phyloP scores from a whole-genome alignment of 2,329 filamentous ascomycete genomes.

The Trichoderma semiorbis region DNA sequence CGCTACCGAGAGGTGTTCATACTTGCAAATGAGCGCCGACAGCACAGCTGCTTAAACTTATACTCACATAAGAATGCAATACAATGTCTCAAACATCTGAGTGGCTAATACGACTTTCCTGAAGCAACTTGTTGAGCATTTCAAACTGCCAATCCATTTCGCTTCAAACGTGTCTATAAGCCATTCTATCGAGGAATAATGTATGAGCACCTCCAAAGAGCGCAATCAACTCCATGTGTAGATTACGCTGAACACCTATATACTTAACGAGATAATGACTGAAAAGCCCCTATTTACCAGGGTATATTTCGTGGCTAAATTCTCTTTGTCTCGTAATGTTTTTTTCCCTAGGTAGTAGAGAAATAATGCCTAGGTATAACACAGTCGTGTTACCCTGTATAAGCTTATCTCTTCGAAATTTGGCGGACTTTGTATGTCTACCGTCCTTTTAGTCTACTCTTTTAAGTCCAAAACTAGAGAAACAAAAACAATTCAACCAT shows the following conservation, averaged over 20 bases:
- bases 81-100: too few species aligned
- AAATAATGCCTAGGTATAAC: not conserved
- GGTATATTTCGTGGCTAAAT: not conserved
- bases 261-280: too few species aligned
- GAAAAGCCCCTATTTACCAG: not conserved
- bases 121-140: not conserved
- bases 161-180: too few species aligned
- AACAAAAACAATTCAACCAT: not conserved
- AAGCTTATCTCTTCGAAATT: not conserved
- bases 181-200: too few species aligned
- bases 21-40: too few species aligned
- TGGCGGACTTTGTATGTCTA: not conserved
- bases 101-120: not conserved
- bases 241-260: too few species aligned
- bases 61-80: too few species aligned
- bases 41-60: too few species aligned
- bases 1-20: too few species aligned
- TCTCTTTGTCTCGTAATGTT: not conserved
- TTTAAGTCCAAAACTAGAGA: not conserved
- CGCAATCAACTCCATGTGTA: too few species aligned
- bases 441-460: not conserved
- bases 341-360: not conserved
- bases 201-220: too few species aligned
- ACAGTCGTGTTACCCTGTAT: not conserved
- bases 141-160: too few species aligned